Percentiles rank a stretch among this genome's conserved stretches.
phyloP scores from a whole-genome alignment of 257 asterid species.

The Gentiana dahurica region DNA sequence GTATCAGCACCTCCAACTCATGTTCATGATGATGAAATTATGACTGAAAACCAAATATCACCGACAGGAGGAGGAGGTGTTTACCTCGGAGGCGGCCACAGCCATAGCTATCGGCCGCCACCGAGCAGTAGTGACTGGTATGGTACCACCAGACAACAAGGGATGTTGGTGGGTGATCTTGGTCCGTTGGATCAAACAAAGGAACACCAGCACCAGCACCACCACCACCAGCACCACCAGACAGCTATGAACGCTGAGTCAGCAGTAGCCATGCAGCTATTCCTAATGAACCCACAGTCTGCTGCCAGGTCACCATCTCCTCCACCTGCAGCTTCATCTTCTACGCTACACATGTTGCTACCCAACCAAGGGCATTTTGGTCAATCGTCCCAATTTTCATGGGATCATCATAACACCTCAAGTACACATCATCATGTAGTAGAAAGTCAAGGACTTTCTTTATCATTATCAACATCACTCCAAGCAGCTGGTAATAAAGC shows the following conservation, averaged over 20 bases:
- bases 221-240: conserved; percentile 8
- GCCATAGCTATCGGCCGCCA: conserved; percentile 8
- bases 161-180: conserved; percentile 22
- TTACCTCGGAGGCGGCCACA: conserved; percentile 14
- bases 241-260: conserved; percentile 43
- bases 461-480: conserved; percentile 71
- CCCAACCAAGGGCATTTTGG: conserved; percentile 43
- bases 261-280: conserved; percentile 96
- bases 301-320: conserved; percentile 65
- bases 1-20: too few relatives aligned
- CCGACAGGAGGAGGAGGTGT: conserved; percentile 32
- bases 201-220: conserved; percentile 13
- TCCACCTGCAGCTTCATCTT: conserved; percentile 24
- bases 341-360: conserved; percentile 70
- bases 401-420: conserved; percentile 39
- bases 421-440: conserved; percentile 40
- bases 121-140: conserved; percentile 30
- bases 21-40: too few relatives aligned
- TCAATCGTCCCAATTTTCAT: conserved; percentile 37
- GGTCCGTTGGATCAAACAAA: conserved; percentile 29
- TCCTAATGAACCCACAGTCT: conserved; percentile 69
- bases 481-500: conserved; percentile 70
- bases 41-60: too few relatives aligned
- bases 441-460: conserved; percentile 76
- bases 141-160: conserved; percentile 40